Evolutionary conservation across 1,139 yeast genomes (phyloP).

Genomic region (Geotrichum reessii): DNA sequence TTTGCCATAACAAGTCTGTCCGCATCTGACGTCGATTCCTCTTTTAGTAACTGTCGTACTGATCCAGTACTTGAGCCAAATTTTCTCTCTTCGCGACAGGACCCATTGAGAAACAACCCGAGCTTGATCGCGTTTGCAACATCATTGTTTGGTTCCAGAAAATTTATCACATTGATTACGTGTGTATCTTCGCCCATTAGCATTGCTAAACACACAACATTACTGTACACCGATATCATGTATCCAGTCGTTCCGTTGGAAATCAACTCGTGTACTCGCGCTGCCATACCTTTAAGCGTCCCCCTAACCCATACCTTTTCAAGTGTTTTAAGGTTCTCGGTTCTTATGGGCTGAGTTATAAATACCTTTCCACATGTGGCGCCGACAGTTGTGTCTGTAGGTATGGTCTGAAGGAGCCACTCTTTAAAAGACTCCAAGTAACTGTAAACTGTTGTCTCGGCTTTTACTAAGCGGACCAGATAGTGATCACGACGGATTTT

Average conservation of each 20-base stretch:
- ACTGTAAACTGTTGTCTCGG: constrained; percentile 2
- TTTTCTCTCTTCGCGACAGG: constrained; percentile 8
- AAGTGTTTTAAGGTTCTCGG: background rate
- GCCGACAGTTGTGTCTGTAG: background rate
- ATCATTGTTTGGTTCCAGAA: constrained; percentile 2
- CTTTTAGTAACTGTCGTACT: background rate
- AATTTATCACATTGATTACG: background rate
- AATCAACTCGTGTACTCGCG: background rate
- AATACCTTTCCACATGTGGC: constrained; percentile 1
- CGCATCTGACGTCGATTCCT: background rate
- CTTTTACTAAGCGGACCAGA: background rate
- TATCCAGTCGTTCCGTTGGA: background rate
- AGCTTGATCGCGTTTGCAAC: constrained; percentile 9
- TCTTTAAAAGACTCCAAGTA: background rate
- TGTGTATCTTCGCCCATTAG: background rate
- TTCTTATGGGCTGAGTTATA: background rate
- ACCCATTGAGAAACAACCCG: constrained; percentile 11
- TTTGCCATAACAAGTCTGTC: background rate
- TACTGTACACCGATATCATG: constrained; percentile 4
- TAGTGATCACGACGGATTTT: background rate
- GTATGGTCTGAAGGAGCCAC: background rate
- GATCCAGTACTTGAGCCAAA: background rate
- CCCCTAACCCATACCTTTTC: background rate
- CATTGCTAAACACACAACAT: constrained; percentile 6
- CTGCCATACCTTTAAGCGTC: background rate